A percentile compares a stretch with the other conserved stretches of the same genome.
These are phyloP conservation scores for Botryobasidium botryosum DNA, from an alignment of 768 basidiomycete species.

Conservation along the genomic window DNA sequence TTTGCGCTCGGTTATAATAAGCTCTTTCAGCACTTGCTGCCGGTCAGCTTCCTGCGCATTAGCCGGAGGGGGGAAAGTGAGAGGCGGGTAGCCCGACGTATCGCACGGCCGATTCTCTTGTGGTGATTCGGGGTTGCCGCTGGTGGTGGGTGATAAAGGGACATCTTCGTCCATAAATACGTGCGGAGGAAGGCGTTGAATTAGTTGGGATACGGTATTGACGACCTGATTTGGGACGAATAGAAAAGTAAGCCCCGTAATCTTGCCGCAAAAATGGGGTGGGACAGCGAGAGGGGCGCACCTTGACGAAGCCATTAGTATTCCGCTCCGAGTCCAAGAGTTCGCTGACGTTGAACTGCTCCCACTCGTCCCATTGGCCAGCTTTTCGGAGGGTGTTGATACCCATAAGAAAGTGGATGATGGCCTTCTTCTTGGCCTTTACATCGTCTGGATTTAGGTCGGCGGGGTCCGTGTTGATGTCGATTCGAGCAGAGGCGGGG, in stretches of 20 bases:
- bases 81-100: slow-evolving; percentile 11
- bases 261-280: too few species aligned
- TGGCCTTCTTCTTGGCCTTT: slow-evolving; percentile 75
- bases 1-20: slow-evolving; percentile 89
- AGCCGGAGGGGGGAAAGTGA: slow-evolving; percentile 8
- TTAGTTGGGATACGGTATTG: slow-evolving; percentile 71
- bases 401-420: slow-evolving; percentile 83
- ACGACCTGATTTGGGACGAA: slow-evolving; percentile 56
- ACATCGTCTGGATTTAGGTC: slow-evolving; percentile 41
- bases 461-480: slow-evolving; percentile 48
- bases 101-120: background rate
- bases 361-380: slow-evolving; percentile 50
- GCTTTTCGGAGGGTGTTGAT: slow-evolving; percentile 46
- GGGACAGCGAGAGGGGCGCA: slow-evolving; percentile 30
- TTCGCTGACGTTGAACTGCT: slow-evolving; percentile 75
- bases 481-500: slow-evolving; percentile 22
- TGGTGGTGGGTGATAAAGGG: slow-evolving; percentile 16
- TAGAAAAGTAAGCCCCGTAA: too few species aligned
- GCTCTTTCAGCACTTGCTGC: slow-evolving; percentile 68
- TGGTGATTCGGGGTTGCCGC: slow-evolving; percentile 5
- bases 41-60: slow-evolving; percentile 42
- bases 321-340: slow-evolving; percentile 60
- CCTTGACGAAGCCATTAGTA: slow-evolving; percentile 91
- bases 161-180: slow-evolving; percentile 36
- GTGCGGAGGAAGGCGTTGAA: slow-evolving; percentile 53